A percentile compares a stretch with the other conserved stretches of the same genome.
Conservation (phyloP, 495 filamentous ascomycete genomes). For the Lasiosphaeriaceae sp. region DNA sequence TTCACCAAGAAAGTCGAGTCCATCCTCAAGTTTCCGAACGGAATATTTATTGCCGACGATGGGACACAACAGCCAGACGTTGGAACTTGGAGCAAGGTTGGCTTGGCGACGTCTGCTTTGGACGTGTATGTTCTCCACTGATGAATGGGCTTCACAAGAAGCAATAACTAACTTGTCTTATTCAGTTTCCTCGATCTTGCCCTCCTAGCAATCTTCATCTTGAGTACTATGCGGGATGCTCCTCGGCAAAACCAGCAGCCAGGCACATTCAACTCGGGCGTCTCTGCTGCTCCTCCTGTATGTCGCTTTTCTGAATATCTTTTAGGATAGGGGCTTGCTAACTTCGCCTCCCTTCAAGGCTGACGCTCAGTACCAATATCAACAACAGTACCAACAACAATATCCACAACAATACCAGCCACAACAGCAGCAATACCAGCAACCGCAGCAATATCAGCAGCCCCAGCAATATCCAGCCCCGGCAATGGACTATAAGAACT, state of each 20-base stretch:
- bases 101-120: slow-evolving; percentile 14
- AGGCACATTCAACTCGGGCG: slow-evolving; percentile 2
- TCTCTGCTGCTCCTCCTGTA: not conserved
- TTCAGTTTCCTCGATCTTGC: slow-evolving; percentile 17
- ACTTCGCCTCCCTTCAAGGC: not conserved
- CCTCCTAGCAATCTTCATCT: slow-evolving; percentile 15
- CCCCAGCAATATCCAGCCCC: slow-evolving; percentile 3
- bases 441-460: slow-evolving; percentile 2
- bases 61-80: slow-evolving; percentile 2
- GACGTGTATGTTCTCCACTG: slow-evolving; percentile 13
- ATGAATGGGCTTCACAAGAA: not conserved
- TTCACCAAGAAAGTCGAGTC: slow-evolving; percentile 12
- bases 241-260: not conserved
- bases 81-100: slow-evolving; percentile 21
- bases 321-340: not conserved
- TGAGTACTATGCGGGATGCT: not conserved
- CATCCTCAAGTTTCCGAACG: slow-evolving; percentile 1
- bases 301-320: not conserved
- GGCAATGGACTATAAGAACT: slow-evolving; percentile 1
- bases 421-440: not conserved
- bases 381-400: not conserved
- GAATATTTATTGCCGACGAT: not conserved
- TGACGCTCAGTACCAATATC: not conserved
- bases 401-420: slow-evolving; percentile 3
- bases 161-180: not conserved